phyloP scores from a whole-genome alignment of 345 rosid species.

The Linum usitatissimum region DNA sequence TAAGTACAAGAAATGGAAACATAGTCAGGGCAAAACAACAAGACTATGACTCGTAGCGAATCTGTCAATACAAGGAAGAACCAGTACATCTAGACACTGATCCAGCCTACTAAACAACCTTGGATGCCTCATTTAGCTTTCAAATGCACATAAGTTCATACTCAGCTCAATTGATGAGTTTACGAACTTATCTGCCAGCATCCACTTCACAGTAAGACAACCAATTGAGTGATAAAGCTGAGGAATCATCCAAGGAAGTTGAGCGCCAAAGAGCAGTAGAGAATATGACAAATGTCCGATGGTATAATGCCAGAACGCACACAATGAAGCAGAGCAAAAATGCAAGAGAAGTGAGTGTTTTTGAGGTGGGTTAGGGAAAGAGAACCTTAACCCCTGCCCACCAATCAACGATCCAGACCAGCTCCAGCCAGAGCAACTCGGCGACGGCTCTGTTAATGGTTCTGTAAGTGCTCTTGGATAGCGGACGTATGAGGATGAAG shows the following conservation, averaged over 20 bases:
- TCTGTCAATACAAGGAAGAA: background rate
- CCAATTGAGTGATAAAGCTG: conserved; percentile 4
- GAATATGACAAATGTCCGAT: background rate
- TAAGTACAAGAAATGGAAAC: background rate
- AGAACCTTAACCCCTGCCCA: conserved; percentile 26
- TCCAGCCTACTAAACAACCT: background rate
- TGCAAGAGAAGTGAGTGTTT: background rate
- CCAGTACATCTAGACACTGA: background rate
- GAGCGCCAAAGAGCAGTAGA: background rate
- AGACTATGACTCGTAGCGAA: background rate
- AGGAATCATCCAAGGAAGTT: background rate
- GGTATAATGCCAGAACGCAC: background rate
- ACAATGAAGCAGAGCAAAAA: background rate
- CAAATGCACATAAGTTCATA: background rate
- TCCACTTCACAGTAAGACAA: background rate
- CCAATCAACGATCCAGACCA: conserved; percentile 28
- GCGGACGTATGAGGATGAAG: conserved; percentile 20
- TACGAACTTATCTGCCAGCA: background rate
- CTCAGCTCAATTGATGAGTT: background rate
- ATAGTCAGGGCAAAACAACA: background rate
- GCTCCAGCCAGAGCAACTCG: conserved; percentile 24
- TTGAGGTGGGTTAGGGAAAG: background rate
- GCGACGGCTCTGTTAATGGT: conserved; percentile 18
- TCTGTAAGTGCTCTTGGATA: conserved; percentile 24
- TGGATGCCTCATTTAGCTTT: background rate